Conservation (phyloP, 331 rosid species). For the Saraca asoca region DNA sequence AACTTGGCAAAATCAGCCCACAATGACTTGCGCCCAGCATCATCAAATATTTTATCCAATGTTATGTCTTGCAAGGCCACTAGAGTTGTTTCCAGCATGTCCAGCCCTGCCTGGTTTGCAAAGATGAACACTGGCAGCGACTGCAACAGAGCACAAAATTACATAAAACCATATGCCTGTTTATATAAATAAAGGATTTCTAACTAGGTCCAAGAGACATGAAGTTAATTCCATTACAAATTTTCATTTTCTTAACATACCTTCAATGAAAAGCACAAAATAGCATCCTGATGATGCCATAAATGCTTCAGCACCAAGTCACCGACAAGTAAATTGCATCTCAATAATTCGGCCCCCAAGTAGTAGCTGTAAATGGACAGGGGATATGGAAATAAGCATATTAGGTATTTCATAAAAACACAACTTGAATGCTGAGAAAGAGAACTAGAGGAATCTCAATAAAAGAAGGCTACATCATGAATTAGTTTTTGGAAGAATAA, state of each 20-base stretch:
- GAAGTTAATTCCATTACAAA: no score
- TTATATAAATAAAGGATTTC: no score
- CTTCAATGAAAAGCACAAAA: constrained; percentile 86
- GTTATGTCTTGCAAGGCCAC: constrained; percentile 93
- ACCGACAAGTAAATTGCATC: constrained; percentile 57
- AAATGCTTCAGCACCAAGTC: constrained; percentile 68
- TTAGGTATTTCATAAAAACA: constrained; percentile 1
- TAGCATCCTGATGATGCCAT: constrained; percentile 90
- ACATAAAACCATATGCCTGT: background rate
- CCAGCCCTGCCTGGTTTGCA: constrained; percentile 94
- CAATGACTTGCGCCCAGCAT: constrained; percentile 76
- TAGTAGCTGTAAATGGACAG: constrained; percentile 52
- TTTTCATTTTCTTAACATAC: constrained; percentile 30
- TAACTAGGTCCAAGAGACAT: no score
- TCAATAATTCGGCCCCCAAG: constrained; percentile 63
- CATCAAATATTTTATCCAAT: constrained; percentile 79
- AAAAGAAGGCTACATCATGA: no score
- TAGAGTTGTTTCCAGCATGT: constrained; percentile 93
- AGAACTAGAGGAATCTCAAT: background rate
- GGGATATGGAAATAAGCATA: background rate
- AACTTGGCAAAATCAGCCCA: constrained; percentile 70
- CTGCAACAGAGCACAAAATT: constrained; percentile 45
- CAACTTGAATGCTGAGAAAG: background rate
- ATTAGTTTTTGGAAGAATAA: background rate
- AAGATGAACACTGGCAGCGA: constrained; percentile 77